Evolutionary conservation across 768 basidiomycete genomes (phyloP).

Genomic region (Imleria badia): DNA sequence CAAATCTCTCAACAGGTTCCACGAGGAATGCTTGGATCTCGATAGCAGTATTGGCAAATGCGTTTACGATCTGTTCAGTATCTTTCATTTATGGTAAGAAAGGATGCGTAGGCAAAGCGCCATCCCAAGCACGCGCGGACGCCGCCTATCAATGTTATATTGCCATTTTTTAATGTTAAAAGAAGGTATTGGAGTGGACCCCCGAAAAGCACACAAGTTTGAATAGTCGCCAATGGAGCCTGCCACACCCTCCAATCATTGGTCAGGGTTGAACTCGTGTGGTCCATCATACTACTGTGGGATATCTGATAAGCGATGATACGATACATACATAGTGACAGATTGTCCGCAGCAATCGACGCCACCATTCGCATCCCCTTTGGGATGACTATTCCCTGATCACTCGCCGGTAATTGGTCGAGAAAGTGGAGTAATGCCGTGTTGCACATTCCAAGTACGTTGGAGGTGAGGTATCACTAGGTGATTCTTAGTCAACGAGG

Average conservation of each 20-base stretch:
- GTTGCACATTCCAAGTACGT: constrained; percentile 44
- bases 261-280: constrained; percentile 30
- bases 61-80: neutral
- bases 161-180: neutral
- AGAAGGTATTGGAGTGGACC: neutral
- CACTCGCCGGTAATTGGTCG: constrained; percentile 45
- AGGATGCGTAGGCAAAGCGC: constrained; percentile 25
- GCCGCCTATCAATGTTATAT: constrained; percentile 28
- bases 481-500: constrained; percentile 44
- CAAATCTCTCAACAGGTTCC: constrained; percentile 52
- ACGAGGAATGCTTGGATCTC: constrained; percentile 59
- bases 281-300: constrained; percentile 25
- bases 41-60: constrained; percentile 28
- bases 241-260: constrained; percentile 20
- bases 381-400: constrained; percentile 41
- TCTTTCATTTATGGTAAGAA: neutral
- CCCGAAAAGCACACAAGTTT: constrained; percentile 16
- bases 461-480: constrained; percentile 52
- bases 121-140: constrained; percentile 22
- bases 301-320: neutral
- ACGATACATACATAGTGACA: constrained; percentile 33
- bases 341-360: constrained; percentile 56
- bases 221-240: constrained; percentile 25
- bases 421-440: constrained; percentile 60
- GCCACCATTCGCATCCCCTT: constrained; percentile 50